A percentile compares a stretch with the other conserved stretches of the same genome.
Conservation (phyloP, 805 yeast species). For the Saturnispora diversa region DNA sequence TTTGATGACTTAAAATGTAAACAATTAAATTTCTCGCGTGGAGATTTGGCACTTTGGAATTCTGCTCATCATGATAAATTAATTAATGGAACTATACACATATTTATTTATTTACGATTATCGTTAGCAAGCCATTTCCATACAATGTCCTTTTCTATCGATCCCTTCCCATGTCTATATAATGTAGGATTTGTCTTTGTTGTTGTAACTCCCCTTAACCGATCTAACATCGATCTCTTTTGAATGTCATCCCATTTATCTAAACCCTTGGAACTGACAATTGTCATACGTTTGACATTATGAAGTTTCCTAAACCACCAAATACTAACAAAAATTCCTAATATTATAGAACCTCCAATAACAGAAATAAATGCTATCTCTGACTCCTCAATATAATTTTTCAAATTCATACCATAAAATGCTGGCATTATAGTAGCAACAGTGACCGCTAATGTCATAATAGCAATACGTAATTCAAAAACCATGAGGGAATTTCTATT, state of each 20-base stretch:
- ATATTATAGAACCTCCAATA: constrained; percentile 41
- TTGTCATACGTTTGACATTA: constrained; percentile 58
- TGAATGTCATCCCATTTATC: constrained; percentile 24
- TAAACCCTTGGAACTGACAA: constrained; percentile 36
- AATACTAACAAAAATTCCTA: constrained; percentile 48
- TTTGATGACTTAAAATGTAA: neutral
- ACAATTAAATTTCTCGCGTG: too few species aligned
- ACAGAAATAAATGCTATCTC: constrained; percentile 54
- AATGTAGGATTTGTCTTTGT: neutral
- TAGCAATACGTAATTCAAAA: constrained; percentile 72
- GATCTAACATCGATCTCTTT: constrained; percentile 13
- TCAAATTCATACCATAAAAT: constrained; percentile 81
- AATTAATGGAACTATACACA: neutral
- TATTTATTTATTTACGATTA: constrained; percentile 18
- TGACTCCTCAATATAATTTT: constrained; percentile 69
- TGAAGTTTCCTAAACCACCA: constrained; percentile 49
- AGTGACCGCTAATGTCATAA: constrained; percentile 77
- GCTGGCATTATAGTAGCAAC: constrained; percentile 83
- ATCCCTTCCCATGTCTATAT: constrained; percentile 10
- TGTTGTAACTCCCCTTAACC: constrained; percentile 10
- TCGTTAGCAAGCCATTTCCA: constrained; percentile 52
- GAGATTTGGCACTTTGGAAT: neutral
- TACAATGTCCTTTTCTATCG: constrained; percentile 34
- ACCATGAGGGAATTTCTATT: constrained; percentile 86
- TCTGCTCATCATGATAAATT: neutral